Evolutionary conservation across 768 basidiomycete species (phyloP), one percentile per base, ranked within the genome.

Genomic region (Hygrophorus pudorinus): DNA sequence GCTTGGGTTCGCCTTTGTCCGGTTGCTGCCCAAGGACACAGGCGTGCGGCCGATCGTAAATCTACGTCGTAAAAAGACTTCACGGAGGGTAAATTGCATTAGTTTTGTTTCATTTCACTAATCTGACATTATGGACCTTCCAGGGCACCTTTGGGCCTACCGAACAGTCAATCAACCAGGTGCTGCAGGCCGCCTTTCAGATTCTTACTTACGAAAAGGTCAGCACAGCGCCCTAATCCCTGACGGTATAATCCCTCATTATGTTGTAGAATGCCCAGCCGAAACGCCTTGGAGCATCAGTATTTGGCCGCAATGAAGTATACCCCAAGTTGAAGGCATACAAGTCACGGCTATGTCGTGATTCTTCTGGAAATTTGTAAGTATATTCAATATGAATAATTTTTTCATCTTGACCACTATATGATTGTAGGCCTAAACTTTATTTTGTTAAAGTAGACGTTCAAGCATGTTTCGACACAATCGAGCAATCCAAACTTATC

Each of bases 361-460:
- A 61, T 33, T 42, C 63, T 12, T 65, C 64, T 4, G 76, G 75
- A 9, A 61, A 53, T 30, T 44, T 87, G 87, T 90, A 47, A 20
- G 66, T 54, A 28, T 49, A 14, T 20, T 30, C 6, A 21, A 36
- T 20, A 42, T 29, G 27, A 35, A 11, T 51, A 12, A 48, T 35
- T 32, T 44, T 33, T 42, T 35, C 17, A 41, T 27, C 18, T 37
- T 41, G 34, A 35, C 16, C 16, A 28, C 8, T 9, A 3, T 24
- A 8, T 35, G 14, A 5, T n/a, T 33, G 31, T 3, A 94, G 93
- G 30, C 90, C 93, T 0, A 79, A 79, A 50, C 62, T 98, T 5
- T 98, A 92, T 61, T 94, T 99, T 54, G 93, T 92, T 41, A 99
- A 99, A 61, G 78, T 96, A 18, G 96, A 99, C 57, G 91, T 98